Conservation (phyloP, 257 asterid species). For the Mitragyna speciosa region DNA sequence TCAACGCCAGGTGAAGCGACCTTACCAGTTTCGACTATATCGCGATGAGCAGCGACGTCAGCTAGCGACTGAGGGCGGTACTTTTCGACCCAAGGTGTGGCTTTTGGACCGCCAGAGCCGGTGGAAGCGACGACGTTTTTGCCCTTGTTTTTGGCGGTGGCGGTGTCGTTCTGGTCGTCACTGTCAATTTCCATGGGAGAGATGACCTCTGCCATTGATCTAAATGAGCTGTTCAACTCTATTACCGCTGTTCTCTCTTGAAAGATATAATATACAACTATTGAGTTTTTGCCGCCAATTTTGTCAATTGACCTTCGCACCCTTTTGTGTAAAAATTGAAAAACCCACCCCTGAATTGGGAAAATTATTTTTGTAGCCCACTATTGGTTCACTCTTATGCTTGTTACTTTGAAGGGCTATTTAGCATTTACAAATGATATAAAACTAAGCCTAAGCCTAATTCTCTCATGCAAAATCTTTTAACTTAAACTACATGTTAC, state of each 20-base stretch:
- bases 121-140: slow-evolving; percentile 46
- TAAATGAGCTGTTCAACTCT: neutral
- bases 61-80: slow-evolving; percentile 92
- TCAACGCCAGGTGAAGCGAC: neutral
- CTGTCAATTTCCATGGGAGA: slow-evolving; percentile 75
- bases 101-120: slow-evolving; percentile 40
- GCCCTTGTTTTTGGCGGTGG: slow-evolving; percentile 49
- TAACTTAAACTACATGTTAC: too few relatives aligned
- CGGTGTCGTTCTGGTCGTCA: slow-evolving; percentile 33
- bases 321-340: too few relatives aligned
- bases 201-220: slow-evolving; percentile 61
- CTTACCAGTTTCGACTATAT: slow-evolving; percentile 85
- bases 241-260: neutral
- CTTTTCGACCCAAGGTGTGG: slow-evolving; percentile 97
- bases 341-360: too few relatives aligned
- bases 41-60: slow-evolving; percentile 98
- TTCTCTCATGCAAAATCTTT: too few relatives aligned
- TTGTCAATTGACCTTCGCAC: too few relatives aligned
- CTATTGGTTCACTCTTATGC: too few relatives aligned
- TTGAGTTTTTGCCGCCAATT: neutral
- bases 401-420: too few relatives aligned
- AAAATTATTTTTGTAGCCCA: too few relatives aligned
- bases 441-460: too few relatives aligned
- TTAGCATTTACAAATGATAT: too few relatives aligned
- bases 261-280: neutral